A percentile compares a stretch with the other conserved stretches of the same genome.
phyloP scores from a whole-genome alignment of 331 rosid species.

The Prunus yedoensis region DNA sequence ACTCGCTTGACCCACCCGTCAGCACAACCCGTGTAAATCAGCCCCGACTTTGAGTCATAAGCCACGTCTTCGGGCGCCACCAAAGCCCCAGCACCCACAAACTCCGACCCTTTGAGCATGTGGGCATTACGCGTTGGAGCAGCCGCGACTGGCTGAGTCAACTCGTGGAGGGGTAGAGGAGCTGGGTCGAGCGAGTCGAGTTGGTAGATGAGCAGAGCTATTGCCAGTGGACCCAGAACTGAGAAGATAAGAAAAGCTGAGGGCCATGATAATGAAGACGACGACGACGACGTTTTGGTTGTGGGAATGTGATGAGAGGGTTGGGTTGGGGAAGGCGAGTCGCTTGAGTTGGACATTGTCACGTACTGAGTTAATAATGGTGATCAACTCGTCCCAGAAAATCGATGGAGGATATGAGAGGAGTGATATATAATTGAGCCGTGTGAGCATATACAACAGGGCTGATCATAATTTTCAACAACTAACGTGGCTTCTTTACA shows the following conservation, averaged over 20 bases:
- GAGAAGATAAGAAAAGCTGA: background rate
- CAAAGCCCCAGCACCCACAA: conserved; percentile 38
- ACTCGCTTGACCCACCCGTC: conserved; percentile 86
- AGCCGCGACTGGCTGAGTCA: conserved; percentile 2
- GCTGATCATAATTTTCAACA: no score
- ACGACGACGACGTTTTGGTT: background rate
- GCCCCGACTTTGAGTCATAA: conserved; percentile 42
- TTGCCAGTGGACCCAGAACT: conserved; percentile 16
- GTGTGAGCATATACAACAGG: no score
- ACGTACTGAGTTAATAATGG: no score
- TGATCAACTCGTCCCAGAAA: no score
- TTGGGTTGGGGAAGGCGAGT: background rate
- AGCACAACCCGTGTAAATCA: conserved; percentile 61
- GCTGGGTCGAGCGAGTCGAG: conserved; percentile 57
- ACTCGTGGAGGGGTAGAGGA: conserved; percentile 33
- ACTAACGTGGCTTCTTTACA: no score
- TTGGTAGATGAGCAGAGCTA: conserved; percentile 35
- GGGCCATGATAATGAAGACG: conserved; percentile 20
- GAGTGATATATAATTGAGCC: no score
- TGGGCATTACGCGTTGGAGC: conserved; percentile 30
- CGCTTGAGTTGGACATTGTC: background rate
- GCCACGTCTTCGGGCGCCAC: conserved; percentile 61
- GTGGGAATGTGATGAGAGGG: background rate
- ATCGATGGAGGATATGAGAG: no score
- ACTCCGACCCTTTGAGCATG: conserved; percentile 40